These are phyloP conservation scores for Phytophthora parvispora DNA, from an alignment of 352 stramenopile genomes.

Conservation along the genomic window DNA sequence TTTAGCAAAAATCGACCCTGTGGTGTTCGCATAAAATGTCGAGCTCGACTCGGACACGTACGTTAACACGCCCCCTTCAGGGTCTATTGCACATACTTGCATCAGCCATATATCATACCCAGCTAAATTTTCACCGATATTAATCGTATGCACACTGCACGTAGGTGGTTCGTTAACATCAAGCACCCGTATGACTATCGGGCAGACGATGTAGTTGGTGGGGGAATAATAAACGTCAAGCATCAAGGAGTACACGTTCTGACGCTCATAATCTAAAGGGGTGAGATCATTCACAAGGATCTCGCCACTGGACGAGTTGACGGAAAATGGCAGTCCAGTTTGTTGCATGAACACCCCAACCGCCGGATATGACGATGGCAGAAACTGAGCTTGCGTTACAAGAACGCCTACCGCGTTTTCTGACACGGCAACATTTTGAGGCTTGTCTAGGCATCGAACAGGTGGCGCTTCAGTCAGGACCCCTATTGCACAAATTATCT, in stretches of 20 bases:
- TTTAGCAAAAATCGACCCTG: constrained; percentile 24
- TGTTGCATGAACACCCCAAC: constrained; percentile 12
- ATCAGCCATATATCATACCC: constrained; percentile 24
- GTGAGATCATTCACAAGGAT: constrained; percentile 35
- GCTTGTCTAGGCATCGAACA: constrained; percentile 40
- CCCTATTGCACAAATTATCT: constrained; percentile 17
- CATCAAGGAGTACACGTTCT: constrained; percentile 36
- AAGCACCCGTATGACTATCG: constrained; percentile 43
- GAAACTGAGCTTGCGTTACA: constrained; percentile 12
- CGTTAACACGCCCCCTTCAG: constrained; percentile 3
- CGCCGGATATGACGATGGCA: constrained; percentile 12
- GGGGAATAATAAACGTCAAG: constrained; percentile 49
- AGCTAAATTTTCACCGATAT: constrained; percentile 46
- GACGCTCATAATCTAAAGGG: constrained; percentile 51
- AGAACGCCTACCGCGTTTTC: constrained; percentile 25
- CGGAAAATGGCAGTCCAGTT: constrained; percentile 35
- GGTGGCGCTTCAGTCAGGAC: constrained; percentile 42
- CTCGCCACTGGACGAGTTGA: constrained; percentile 48
- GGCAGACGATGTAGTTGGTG: constrained; percentile 49
- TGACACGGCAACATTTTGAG: constrained; percentile 12
- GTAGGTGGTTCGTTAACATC: constrained; percentile 61
- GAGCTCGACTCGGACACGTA: not conserved
- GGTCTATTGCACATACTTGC: constrained; percentile 23
- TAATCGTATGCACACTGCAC: constrained; percentile 28
- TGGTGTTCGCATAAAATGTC: constrained; percentile 28